phyloP scores from a whole-genome alignment of 2,329 filamentous ascomycete genomes.

The Penicillium sp. region DNA sequence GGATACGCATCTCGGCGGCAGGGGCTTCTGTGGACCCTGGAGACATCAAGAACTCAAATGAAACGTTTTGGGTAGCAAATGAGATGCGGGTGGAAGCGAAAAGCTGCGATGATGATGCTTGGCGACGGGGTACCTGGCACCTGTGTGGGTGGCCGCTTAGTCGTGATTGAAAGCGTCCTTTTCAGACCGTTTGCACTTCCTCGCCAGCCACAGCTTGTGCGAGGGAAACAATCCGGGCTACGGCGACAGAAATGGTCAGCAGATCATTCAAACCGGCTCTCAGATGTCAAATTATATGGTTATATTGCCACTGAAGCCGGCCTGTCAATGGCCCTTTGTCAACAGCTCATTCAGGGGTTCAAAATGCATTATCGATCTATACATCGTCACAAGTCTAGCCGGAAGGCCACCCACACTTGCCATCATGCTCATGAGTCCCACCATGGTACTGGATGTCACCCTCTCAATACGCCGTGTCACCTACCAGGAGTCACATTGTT shows the following conservation, averaged over 20 bases:
- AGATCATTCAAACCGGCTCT: neutral
- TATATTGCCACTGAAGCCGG: neutral
- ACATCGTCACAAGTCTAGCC: neutral
- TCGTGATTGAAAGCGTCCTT: neutral
- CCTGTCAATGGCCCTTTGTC: neutral
- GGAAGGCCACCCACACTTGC: neutral
- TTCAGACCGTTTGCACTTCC: neutral
- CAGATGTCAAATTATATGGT: neutral
- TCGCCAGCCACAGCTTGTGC: neutral
- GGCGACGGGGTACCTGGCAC: neutral
- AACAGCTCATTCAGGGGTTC: neutral
- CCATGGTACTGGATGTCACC: neutral
- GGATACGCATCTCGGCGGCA: neutral
- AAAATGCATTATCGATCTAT: neutral
- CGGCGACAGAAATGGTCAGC: neutral
- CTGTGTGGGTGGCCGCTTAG: slow-evolving; percentile 1
- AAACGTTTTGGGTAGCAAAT: neutral
- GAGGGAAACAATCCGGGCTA: neutral
- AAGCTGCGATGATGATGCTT: neutral
- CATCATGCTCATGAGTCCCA: neutral
- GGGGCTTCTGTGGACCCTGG: neutral
- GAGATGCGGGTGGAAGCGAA: neutral
- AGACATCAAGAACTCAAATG: neutral
- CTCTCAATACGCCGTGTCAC: neutral
- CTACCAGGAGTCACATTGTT: neutral